Evolutionary conservation across 495 filamentous ascomycete species (phyloP), one percentile per base, ranked within the genome.

Genomic region (Talaromyces trachyspermus): DNA sequence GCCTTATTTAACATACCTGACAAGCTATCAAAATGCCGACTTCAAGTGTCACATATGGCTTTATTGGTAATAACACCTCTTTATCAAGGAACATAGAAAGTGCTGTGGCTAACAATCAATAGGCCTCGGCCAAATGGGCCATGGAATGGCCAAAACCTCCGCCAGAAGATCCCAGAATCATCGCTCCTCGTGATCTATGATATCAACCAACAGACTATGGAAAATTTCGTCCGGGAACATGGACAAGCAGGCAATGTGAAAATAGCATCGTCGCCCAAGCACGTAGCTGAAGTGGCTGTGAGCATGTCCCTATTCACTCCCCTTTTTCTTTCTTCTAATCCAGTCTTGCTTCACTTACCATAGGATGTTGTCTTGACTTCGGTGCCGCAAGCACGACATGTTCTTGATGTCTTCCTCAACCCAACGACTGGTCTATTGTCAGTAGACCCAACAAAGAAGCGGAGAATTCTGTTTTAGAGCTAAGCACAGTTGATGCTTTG

Each of bases 331-430:
- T 42, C 15, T 11, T 6, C 12, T 30, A 30, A 30, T 30, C 12
- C 27, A 30, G 12, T 30, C 27, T 15, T 27, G 18, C 39, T 41
- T 26, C 11, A 42, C 23, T 35, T 20, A 20, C 23, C 25, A 6
- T 49, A 86, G 84, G 75, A 82, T 53, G 75, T 73, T 3, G 71
- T 84, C 9, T 69, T 88, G 29, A 81, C 83, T 11, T 82, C 83
- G 51, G 64, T 88, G 0, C 84, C 83, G 0, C 78, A 86, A 52
- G 80, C 82, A 0, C 54, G 66, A 2, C 82, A 88, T 49, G 82
- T 86, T 42, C 74, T 75, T 44, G 56, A 60, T 8, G 74, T 83
- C 3, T 86, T 71, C 47, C 61, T 74, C 8, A 60, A 54, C 8
- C 52, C 59, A 6, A 43, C 49, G 2, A 62, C 56, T 5, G 68